These are phyloP conservation scores for Kitagawia praeruptora DNA, from an alignment of 129 eudicot genomes.

Conservation along the genomic window DNA sequence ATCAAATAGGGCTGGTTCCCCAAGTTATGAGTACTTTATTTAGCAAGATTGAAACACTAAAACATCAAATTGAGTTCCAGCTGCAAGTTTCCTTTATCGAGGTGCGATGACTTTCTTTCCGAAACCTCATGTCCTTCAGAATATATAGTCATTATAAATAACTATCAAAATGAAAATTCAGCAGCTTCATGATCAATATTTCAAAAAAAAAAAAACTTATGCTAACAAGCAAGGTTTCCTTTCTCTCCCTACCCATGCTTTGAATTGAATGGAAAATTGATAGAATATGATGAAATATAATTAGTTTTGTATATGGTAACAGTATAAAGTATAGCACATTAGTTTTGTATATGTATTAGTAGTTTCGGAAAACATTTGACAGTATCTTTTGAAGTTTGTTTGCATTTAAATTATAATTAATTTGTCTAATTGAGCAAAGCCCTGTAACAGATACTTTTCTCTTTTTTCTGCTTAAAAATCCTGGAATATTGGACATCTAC, in stretches of 20 bases:
- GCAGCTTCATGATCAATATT: background rate
- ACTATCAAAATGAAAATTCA: background rate
- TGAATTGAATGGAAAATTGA: background rate
- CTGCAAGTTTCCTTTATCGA: constrained; percentile 91
- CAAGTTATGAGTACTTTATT: constrained; percentile 80
- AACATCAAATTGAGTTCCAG: constrained; percentile 75
- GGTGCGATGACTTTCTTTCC: constrained; percentile 30
- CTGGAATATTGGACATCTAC: background rate
- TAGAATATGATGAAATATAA: background rate
- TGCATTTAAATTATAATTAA: background rate
- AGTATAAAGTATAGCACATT: background rate
- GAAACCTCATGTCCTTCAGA: background rate
- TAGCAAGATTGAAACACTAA: constrained; percentile 68
- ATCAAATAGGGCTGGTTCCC: constrained; percentile 74
- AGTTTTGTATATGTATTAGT: background rate
- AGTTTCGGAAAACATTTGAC: background rate
- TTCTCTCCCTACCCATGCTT: background rate
- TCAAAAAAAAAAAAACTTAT: background rate
- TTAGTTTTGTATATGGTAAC: background rate
- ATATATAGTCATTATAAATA: background rate
- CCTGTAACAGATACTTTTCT: background rate
- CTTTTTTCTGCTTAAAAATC: background rate
- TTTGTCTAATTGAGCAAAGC: background rate
- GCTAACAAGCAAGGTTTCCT: background rate
- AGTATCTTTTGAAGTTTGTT: background rate